Evolutionary conservation across 768 basidiomycete species (phyloP), one percentile per base, ranked within the genome.

Genomic region (Roridomyces roridus): DNA sequence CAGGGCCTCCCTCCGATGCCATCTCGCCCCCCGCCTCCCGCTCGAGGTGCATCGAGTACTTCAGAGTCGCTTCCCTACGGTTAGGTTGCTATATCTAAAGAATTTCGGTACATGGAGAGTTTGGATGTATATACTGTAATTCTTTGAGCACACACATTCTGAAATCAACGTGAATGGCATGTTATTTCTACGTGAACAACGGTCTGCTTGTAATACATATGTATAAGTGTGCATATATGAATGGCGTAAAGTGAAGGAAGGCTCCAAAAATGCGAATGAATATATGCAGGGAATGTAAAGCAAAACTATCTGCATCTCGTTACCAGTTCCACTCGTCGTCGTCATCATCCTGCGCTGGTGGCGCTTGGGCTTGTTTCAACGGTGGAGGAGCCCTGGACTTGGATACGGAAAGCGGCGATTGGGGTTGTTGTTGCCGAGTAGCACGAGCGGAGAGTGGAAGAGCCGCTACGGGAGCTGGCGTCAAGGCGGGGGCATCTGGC

Each of bases 321-420:
- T 71, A 85, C 85, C 85, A 87, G 63, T 86, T 86, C 85, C 85
- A 87, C 55, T 80, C 80, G 24, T 85, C 82, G 44, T 82, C 83
- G 37, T 82, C 79, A 43, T 77, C 82, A 34, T 82, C 80, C 34
- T 65, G 54, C 24, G 61, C 40, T 43, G 10, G 31, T 49, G 37
- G 25, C 20, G 20, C 37, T 21, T 35, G 45, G n/a, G 34, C 50
- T 31, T 28, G 51, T 25, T 40, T 55, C 15, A 8, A 15, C 31
- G 31, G 31, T 26, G 44, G 36, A 26, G 54, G 43, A 11, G 58
- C 31, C 59, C 42, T 51, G 20, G 46, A 43, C 31, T 31, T 49
- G 31, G 49, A 50, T 14, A 40, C 40, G 25, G 58, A 36, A 15
- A 57, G 45, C 20, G 62, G 57, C 12, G 67, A 60, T 7, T 72